Evolutionary conservation across 2,329 filamentous ascomycete species (phyloP).

Genomic region (Fusarium temperatum): DNA sequence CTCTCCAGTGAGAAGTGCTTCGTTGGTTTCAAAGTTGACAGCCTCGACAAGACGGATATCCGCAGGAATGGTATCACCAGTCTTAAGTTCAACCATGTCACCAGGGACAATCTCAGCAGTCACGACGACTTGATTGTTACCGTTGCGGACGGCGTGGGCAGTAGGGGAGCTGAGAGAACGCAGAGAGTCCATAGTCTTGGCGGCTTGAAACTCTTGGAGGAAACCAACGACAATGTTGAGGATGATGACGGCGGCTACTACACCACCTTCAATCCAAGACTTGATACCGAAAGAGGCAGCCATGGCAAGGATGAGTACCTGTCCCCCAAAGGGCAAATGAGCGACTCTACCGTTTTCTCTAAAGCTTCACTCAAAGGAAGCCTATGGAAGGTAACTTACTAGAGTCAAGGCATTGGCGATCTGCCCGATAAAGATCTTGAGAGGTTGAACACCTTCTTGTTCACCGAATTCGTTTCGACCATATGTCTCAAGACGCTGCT

Average conservation of each 20-base stretch:
- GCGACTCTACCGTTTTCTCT: conserved; percentile 24
- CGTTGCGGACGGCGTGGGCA: conserved; percentile 54
- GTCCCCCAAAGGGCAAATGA: conserved; percentile 28
- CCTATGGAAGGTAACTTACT: conserved; percentile 50
- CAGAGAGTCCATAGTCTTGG: conserved; percentile 60
- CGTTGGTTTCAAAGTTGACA: conserved; percentile 75
- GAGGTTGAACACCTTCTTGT: conserved; percentile 64
- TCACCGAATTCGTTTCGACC: conserved; percentile 72
- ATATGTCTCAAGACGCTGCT: conserved; percentile 62
- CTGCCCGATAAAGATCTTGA: conserved; percentile 72
- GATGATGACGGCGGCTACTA: conserved; percentile 64
- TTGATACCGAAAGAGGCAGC: conserved; percentile 65
- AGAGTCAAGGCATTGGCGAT: conserved; percentile 76
- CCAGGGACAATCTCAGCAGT: conserved; percentile 63
- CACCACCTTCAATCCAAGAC: conserved; percentile 69
- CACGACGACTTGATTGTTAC: conserved; percentile 49
- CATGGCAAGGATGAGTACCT: conserved; percentile 66
- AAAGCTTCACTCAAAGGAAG: background rate
- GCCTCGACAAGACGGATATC: conserved; percentile 66
- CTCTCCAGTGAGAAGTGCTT: conserved; percentile 71
- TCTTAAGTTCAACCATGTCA: conserved; percentile 63
- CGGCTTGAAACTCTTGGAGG: conserved; percentile 56
- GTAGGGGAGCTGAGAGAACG: conserved; percentile 55
- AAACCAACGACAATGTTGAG: conserved; percentile 66
- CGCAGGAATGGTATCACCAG: conserved; percentile 69